Base-by-base conservation (phyloP, 306 rosid genomes). In the Fagus crenata region DNA sequence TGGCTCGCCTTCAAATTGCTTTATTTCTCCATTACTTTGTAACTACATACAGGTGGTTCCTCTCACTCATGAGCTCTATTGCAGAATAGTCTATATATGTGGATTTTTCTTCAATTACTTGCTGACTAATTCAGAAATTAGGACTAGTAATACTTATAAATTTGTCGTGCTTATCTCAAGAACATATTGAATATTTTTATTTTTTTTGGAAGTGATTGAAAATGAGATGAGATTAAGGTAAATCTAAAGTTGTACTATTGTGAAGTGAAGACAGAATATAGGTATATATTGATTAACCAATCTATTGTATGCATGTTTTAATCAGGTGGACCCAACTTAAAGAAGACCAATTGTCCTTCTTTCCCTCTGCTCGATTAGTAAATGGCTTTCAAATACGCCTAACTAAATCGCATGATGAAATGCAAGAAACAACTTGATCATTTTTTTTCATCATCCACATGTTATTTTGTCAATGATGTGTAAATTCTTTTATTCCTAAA, bases 1-100 rank as follows among this genome's bases (percentile, higher is more conserved):
- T 94, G 53, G 93, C 95, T 75, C 98, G 95, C 41, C 96, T 94
- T 67, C 98, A 94, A 70, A 94, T 94, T 72, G 92, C 98, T 65
- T 58, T 94, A 33, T 94, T 94, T 78, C 96, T 94, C 63, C 95
- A 84, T 83, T 87, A 76, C 87, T 92, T 94, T 75, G 85, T 89
- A 6, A 94, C 95, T 31, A 80, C 84, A 5, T 90, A 89, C 32
- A 83, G 86, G 98, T 92, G 73, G 59, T 42, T 31, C 60, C 33
- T 54, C 75, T n/a, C 43, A 15, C 31, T 65, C 49, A 33, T 61
- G 5, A 32, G 40, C 61, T 55, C 61, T 55, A 55, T 1, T 55
- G 61, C 51, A 46, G 13, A 46, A 46, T 11, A 46, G 28, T 22
- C 28, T 22, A 46, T 46, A 14, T 46, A 46, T 46, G 13, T 18